Percentiles rank a stretch among this genome's conserved stretches.
Evolutionary conservation across 768 basidiomycete genomes (phyloP).

Genomic region (Xerocomus brunneocitrinus): DNA sequence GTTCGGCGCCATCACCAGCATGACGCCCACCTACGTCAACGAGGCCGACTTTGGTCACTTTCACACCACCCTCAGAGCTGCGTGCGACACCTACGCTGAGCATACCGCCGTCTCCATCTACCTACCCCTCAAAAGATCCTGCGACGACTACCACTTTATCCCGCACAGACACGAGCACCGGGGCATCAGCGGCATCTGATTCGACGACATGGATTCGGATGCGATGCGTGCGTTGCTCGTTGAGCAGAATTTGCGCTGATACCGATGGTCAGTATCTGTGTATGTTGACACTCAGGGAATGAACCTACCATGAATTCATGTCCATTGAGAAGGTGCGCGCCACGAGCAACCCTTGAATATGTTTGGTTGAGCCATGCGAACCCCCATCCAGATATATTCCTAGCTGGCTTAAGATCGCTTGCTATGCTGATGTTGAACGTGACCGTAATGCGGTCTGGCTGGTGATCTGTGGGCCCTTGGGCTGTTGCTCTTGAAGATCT

Average conservation of each 20-base stretch:
- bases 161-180: constrained; percentile 48
- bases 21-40: constrained; percentile 50
- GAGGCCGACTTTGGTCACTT: constrained; percentile 45
- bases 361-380: constrained; percentile 41
- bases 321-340: constrained; percentile 37
- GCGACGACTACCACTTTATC: constrained; percentile 52
- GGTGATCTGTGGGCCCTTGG: neutral
- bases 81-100: constrained; percentile 35
- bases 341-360: constrained; percentile 37
- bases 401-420: constrained; percentile 33
- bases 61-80: constrained; percentile 40
- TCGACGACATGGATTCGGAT: constrained; percentile 45
- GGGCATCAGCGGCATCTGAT: constrained; percentile 55
- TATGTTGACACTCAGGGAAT: neutral
- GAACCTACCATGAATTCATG: constrained; percentile 43
- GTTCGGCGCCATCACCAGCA: constrained; percentile 32
- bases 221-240: constrained; percentile 26
- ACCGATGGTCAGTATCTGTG: neutral
- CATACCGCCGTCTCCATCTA: constrained; percentile 30
- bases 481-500: constrained; percentile 35
- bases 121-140: constrained; percentile 45
- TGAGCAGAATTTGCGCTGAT: neutral
- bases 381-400: constrained; percentile 13
- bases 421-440: constrained; percentile 50
- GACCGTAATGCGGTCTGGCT: constrained; percentile 27